These are phyloP conservation scores for Rhizomucor pusillus DNA, from an alignment of 371 early-diverging fungal genomes.

Conservation along the genomic window DNA sequence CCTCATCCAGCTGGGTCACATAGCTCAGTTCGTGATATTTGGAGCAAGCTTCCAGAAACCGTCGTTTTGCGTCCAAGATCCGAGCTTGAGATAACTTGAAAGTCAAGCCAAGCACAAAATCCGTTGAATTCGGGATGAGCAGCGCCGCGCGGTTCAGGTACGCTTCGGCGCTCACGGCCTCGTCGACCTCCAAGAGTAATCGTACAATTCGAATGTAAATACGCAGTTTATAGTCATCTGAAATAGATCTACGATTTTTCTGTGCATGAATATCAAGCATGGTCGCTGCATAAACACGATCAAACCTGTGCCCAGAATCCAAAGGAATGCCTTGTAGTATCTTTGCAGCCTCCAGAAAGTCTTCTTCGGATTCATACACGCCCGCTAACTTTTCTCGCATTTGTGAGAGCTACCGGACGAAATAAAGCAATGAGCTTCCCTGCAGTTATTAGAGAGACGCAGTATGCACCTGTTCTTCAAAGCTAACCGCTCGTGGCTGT, in stretches of 20 bases:
- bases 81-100: slow-evolving; percentile 83
- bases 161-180: slow-evolving; percentile 75
- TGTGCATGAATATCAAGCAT: not conserved
- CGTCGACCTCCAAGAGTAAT: slow-evolving; percentile 82
- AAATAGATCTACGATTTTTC: slow-evolving; percentile 48
- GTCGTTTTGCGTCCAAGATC: slow-evolving; percentile 81
- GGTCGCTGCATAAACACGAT: not conserved
- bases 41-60: slow-evolving; percentile 82
- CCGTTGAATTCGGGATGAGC: slow-evolving; percentile 57
- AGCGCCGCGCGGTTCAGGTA: slow-evolving; percentile 82
- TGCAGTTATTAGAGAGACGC: not conserved
- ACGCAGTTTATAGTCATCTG: slow-evolving; percentile 75
- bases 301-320: slow-evolving; percentile 80
- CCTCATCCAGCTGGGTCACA: slow-evolving; percentile 56
- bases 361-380: slow-evolving; percentile 73
- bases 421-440: no score
- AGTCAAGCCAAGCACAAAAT: slow-evolving; percentile 49
- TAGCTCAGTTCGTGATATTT: slow-evolving; percentile 87
- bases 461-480: slow-evolving; percentile 86
- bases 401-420: slow-evolving; percentile 62
- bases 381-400: slow-evolving; percentile 72
- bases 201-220: slow-evolving; percentile 85
- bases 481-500: slow-evolving; percentile 74
- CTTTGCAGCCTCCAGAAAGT: slow-evolving; percentile 78
- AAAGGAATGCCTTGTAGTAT: slow-evolving; percentile 80